Evolutionary conservation across 73 alveolate genomes (phyloP).

Genomic region (Symbiodinium pilosum): DNA sequence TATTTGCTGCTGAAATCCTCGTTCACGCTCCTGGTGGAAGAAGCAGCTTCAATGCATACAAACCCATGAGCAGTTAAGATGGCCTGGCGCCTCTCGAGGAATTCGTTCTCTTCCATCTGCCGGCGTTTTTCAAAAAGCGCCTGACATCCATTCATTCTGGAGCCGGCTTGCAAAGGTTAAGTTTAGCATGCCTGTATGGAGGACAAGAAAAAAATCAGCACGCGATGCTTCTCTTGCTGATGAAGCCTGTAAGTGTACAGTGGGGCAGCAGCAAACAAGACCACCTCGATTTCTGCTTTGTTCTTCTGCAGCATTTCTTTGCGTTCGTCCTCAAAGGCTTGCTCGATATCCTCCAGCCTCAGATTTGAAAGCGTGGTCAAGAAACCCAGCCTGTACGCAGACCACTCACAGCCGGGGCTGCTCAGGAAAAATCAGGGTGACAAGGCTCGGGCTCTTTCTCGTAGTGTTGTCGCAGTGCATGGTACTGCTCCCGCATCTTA

Average conservation of each 20-base stretch:
- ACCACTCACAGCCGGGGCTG: too few relatives aligned
- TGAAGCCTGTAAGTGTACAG: not conserved
- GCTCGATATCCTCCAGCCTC: slow-evolving; percentile 94
- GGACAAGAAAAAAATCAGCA: too few relatives aligned
- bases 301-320: slow-evolving; percentile 96
- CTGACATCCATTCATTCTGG: not conserved
- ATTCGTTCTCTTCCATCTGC: slow-evolving; percentile 75
- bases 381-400: not conserved
- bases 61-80: not conserved
- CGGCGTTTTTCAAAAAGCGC: slow-evolving; percentile 74
- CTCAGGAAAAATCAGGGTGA: too few relatives aligned
- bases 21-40: slow-evolving; percentile 88
- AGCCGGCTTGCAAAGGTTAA: too few relatives aligned
- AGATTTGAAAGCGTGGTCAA: not conserved
- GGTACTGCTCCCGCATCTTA: slow-evolving; percentile 97
- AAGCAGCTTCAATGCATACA: too few relatives aligned
- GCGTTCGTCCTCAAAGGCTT: slow-evolving; percentile 95
- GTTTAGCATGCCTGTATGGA: too few relatives aligned
- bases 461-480: slow-evolving; percentile 95
- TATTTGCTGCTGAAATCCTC: slow-evolving; percentile 95
- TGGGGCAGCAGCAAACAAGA: too few relatives aligned
- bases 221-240: not conserved
- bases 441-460: slow-evolving; percentile 34
- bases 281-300: slow-evolving; percentile 96
- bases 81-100: slow-evolving; percentile 88